Evolutionary conservation across 1,139 yeast genomes (phyloP).

Genomic region (Geotrichum restrictum): DNA sequence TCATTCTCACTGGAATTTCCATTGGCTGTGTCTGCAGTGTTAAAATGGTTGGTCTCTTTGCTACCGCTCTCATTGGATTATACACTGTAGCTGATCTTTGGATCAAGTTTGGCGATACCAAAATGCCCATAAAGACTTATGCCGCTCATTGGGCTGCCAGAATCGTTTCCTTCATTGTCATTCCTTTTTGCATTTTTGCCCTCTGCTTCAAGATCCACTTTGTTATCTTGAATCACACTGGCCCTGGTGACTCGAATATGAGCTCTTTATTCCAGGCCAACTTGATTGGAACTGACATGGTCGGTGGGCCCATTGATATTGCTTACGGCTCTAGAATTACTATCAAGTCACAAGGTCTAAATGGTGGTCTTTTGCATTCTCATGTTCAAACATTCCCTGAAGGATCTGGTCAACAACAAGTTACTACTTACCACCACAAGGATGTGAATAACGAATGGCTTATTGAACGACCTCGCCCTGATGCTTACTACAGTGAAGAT

Average conservation of each 20-base stretch:
- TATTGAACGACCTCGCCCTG: constrained; percentile 69
- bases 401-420: constrained; percentile 95
- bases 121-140: constrained; percentile 46
- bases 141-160: constrained; percentile 68
- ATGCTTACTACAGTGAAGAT: constrained; percentile 49
- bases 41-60: constrained; percentile 93
- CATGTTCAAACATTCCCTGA: constrained; percentile 91
- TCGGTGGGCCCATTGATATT: constrained; percentile 84
- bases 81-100: constrained; percentile 74
- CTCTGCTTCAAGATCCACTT: constrained; percentile 79
- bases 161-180: constrained; percentile 58
- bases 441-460: constrained; percentile 90
- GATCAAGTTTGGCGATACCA: constrained; percentile 54
- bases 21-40: constrained; percentile 85
- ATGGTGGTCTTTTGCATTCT: constrained; percentile 91
- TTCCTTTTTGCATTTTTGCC: constrained; percentile 72
- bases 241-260: constrained; percentile 97
- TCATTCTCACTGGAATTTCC: constrained; percentile 67
- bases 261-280: constrained; percentile 95
- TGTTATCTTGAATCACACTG: constrained; percentile 65
- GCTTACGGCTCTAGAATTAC: constrained; percentile 77
- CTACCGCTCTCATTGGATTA: constrained; percentile 79
- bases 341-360: constrained; percentile 82
- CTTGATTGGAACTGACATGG: constrained; percentile 71
- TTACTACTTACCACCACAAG: constrained; percentile 89